phyloP scores from a whole-genome alignment of 2,329 filamentous ascomycete species.

The Aspergillus brunneoviolaceus region DNA sequence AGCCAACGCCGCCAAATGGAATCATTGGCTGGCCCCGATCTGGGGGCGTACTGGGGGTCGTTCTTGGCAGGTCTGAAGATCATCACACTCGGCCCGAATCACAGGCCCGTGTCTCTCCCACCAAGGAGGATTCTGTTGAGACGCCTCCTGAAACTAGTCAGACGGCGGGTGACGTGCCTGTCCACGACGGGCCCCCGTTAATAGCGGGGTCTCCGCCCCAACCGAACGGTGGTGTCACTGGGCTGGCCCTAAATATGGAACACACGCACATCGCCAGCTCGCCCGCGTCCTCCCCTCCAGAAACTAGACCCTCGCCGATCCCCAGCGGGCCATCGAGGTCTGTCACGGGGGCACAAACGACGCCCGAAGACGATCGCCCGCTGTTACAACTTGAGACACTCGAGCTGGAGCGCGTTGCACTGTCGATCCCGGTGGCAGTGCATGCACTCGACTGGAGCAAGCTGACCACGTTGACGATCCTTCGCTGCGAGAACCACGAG shows the following conservation, averaged over 20 bases:
- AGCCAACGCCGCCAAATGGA: constrained; percentile 10
- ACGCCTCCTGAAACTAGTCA: not conserved
- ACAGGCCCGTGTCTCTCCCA: not conserved
- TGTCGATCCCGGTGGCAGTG: constrained; percentile 71
- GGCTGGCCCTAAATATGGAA: not conserved
- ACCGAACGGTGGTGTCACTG: not conserved
- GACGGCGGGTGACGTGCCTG: not conserved
- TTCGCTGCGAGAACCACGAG: constrained; percentile 72
- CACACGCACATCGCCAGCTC: not conserved
- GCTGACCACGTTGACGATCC: constrained; percentile 69
- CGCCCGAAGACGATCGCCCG: constrained; percentile 32
- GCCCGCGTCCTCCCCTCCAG: not conserved
- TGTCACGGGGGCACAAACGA: not conserved
- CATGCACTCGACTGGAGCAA: constrained; percentile 73
- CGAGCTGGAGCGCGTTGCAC: constrained; percentile 70
- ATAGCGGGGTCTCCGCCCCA: not conserved
- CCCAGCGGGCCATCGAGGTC: not conserved
- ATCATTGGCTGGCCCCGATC: constrained; percentile 31
- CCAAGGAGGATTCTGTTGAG: constrained; percentile 6
- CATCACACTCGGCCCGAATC: not conserved
- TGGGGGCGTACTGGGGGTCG: constrained; percentile 35
- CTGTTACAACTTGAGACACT: constrained; percentile 66
- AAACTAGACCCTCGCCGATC: not conserved
- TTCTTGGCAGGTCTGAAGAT: constrained; percentile 19
- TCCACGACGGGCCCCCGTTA: not conserved